Evolutionary conservation across 106 monocot species (phyloP), one percentile per base, ranked within the genome.

Genomic region (Platanthera guangdongensis): DNA sequence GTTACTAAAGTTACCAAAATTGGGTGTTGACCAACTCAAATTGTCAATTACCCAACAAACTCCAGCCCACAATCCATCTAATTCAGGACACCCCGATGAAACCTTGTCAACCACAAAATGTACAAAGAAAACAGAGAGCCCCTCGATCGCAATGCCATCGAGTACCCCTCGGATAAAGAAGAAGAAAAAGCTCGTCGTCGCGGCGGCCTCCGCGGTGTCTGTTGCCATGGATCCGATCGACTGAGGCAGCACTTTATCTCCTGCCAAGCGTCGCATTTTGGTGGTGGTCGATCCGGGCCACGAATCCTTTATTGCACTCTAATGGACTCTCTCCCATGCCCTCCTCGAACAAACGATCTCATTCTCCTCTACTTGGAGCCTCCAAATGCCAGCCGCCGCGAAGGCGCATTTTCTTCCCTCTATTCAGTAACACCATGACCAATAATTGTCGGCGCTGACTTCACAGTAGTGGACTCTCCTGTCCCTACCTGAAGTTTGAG

Each of bases 241-340:
- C 54, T 19, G 12, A 0, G 13, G 71, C 47, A 32, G 59, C 72
- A 21, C 63, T 18, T 6, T 3, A 3, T 8, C 74, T 13, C 65
- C 76, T 18, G 80, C 45, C n/a, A 87, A 90, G 84, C 75, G 90
- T 50, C 73, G 82, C 30, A 83, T 94, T 30, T 81, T 94, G 88
- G 57, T 90, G 73, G 78, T 94, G 50, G 90, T 90, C 14, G 90
- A 90, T 49, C 81, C 84, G 1, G 86, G 88, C 7, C 78, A 90
- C 11, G 94, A 90, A 57, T 83, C 94, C 5, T 74, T 78, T 10
- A 85, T 82, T 7, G 94, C 94, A 22, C 85, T 94, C 22, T 84
- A 94, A 70, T 94, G 90, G 90, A 85, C 90, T 19, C 82, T 94
- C 25, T 88, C 86, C 51, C 90, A 94, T 64, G 88, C 90, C 62